Base-by-base conservation (phyloP, 2,329 filamentous ascomycete species). In the Tolypocladium sp. region DNA sequence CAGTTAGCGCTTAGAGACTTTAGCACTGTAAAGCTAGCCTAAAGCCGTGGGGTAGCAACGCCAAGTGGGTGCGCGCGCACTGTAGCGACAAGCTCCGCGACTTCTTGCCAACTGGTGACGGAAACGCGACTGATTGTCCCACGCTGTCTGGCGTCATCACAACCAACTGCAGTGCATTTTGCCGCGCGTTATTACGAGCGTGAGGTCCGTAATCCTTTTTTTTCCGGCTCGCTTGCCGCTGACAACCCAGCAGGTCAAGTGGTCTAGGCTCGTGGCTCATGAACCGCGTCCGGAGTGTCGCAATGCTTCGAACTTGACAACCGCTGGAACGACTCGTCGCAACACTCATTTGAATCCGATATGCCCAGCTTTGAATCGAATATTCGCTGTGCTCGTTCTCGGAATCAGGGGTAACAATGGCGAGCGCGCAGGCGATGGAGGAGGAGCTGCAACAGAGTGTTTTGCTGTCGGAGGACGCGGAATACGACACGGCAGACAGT, bases 401-500 rank as follows among this genome's bases (percentile, higher is more conserved):
- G 62, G 63, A 67, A 64, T 65, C 64, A 65, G 63, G 63, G 63
- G 65, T 65, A 65, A 72, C 63, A 54, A 82, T 82, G 79, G 71
- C 77, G 57, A 82, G 77, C 65, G 76, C 78, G 58, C 81, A 82
- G 66, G 73, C 78, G 56, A 83, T 82, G 73, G 78, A 84, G 68
- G 81, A 85, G 60, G 79, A 84, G 69, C 74, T 83, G 59, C 82
- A 83, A 66, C 79, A 82, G 65, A 83, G 80, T 68, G 78, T 77
- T 51, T 73, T 80, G 63, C 73, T 79, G 59, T 81, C 80, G 7
- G 79, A 81, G 59, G 78, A 77, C 59, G 76, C 74, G 55, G 76
- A 78, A 41, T 78, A 77, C 58, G 73, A 71, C 56, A 70, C 65
- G 17, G 63, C 63, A n/a, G 66, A 74, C 33, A 67, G 68, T 40